phyloP scores from a whole-genome alignment of 345 rosid genomes.

The Linum trigynum region DNA sequence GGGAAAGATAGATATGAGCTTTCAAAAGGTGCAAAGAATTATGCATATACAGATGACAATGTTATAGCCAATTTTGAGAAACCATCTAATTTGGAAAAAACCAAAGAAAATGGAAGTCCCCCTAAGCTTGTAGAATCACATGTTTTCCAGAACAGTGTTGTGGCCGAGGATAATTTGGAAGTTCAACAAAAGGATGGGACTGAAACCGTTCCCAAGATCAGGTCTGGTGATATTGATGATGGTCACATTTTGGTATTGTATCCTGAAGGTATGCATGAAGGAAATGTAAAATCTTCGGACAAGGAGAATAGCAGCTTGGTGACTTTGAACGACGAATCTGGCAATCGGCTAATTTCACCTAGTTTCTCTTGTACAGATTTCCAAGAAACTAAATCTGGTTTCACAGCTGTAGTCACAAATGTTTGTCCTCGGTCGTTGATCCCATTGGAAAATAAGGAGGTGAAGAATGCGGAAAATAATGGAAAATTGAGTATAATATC shows the following conservation, averaged over 20 bases:
- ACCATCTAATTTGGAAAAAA: constrained; percentile 21
- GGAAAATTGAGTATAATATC: constrained; percentile 19
- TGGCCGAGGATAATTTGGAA: constrained; percentile 15
- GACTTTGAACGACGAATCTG: constrained; percentile 21
- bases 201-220: constrained; percentile 34
- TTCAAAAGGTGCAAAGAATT: constrained; percentile 21
- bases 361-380: constrained; percentile 17
- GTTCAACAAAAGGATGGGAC: constrained; percentile 16
- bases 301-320: constrained; percentile 19
- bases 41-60: constrained; percentile 19
- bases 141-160: constrained; percentile 16
- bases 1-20: constrained; percentile 23
- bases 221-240: constrained; percentile 54
- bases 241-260: constrained; percentile 29
- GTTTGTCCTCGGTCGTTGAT: too few species aligned
- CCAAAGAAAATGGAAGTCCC: constrained; percentile 6
- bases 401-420: constrained; percentile 15
- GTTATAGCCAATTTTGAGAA: constrained; percentile 12
- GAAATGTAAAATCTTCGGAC: constrained; percentile 29
- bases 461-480: constrained; percentile 17
- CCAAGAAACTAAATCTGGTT: constrained; percentile 14
- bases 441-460: constrained; percentile 19
- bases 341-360: constrained; percentile 13
- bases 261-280: constrained; percentile 23
- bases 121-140: constrained; percentile 12